Conservation (phyloP, 805 yeast species). For the Cyberlindnera americana region DNA sequence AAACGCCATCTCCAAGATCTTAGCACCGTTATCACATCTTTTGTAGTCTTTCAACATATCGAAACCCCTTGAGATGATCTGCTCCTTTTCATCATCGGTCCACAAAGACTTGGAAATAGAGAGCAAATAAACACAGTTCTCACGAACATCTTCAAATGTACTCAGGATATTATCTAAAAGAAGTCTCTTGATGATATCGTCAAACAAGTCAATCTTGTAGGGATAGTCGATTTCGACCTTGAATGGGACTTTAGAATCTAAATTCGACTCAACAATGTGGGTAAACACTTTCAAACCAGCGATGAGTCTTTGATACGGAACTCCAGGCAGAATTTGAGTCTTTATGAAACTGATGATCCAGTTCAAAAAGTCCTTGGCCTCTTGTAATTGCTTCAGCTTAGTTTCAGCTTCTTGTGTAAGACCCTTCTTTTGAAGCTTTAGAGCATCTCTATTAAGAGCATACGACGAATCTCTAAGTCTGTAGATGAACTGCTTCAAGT, state of each 20-base stretch:
- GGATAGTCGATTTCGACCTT: conserved; percentile 47
- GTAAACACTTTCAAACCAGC: conserved; percentile 46
- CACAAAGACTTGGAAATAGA: conserved; percentile 29
- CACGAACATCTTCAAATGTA: conserved; percentile 76
- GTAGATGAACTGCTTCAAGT: conserved; percentile 56
- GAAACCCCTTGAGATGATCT: conserved; percentile 27
- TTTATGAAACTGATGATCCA: conserved; percentile 37
- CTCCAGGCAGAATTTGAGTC: conserved; percentile 47
- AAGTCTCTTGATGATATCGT: conserved; percentile 37
- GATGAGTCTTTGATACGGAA: conserved; percentile 51
- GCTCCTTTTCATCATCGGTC: conserved; percentile 7
- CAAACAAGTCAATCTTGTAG: conserved; percentile 42
- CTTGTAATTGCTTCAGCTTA: conserved; percentile 29
- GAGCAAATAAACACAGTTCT: conserved; percentile 41
- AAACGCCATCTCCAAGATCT: conserved; percentile 50
- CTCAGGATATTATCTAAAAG: conserved; percentile 62
- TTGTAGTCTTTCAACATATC: conserved; percentile 45
- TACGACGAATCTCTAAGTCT: conserved; percentile 70
- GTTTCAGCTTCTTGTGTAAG: conserved; percentile 34
- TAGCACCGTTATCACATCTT: conserved; percentile 77
- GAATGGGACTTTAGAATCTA: conserved; percentile 45
- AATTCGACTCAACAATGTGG: conserved; percentile 48
- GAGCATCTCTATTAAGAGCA: conserved; percentile 48
- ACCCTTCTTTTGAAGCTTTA: conserved; percentile 39
- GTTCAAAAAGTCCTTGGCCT: conserved; percentile 37